Conservation (phyloP, 2,329 filamentous ascomycete genomes). For the Phyllosticta citribraziliensis region DNA sequence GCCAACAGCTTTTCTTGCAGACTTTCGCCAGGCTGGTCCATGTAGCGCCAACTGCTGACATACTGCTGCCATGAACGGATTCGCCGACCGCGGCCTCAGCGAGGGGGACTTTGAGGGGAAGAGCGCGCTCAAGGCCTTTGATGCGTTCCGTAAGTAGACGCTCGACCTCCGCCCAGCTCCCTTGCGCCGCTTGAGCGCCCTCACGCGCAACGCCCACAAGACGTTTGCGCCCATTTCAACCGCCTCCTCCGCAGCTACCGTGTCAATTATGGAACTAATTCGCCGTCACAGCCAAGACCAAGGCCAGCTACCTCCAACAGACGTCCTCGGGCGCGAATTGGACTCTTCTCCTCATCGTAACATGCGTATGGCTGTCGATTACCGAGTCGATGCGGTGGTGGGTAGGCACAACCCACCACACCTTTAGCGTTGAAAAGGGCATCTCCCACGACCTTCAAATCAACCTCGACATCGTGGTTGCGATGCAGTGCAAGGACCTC, state of each 20-base stretch:
- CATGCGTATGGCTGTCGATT: conserved; percentile 67
- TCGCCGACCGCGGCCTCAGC: conserved; percentile 55
- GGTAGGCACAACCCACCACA: conserved; percentile 72
- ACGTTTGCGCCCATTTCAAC: conserved; percentile 64
- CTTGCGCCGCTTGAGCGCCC: not conserved
- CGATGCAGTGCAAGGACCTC: conserved; percentile 80
- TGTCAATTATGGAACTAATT: not conserved
- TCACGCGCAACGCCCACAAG: conserved; percentile 14
- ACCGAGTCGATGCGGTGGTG: conserved; percentile 77
- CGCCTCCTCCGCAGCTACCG: not conserved
- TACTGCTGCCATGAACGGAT: conserved; percentile 60
- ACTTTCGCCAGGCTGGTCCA: not conserved
- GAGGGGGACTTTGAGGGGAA: conserved; percentile 71
- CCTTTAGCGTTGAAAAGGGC: conserved; percentile 88
- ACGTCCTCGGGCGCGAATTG: conserved; percentile 86
- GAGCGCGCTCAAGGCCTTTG: conserved; percentile 65
- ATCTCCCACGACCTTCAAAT: conserved; percentile 81
- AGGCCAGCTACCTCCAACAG: conserved; percentile 79
- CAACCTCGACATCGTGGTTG: conserved; percentile 87
- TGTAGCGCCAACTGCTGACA: conserved; percentile 1
- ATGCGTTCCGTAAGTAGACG: conserved; percentile 75
- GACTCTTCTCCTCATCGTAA: conserved; percentile 70
- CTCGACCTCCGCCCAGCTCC: not conserved
- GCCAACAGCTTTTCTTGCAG: not conserved
- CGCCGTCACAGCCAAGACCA: conserved; percentile 67